These are phyloP conservation scores for Xanthoconium stramineum DNA, from an alignment of 768 basidiomycete genomes.

Conservation along the genomic window DNA sequence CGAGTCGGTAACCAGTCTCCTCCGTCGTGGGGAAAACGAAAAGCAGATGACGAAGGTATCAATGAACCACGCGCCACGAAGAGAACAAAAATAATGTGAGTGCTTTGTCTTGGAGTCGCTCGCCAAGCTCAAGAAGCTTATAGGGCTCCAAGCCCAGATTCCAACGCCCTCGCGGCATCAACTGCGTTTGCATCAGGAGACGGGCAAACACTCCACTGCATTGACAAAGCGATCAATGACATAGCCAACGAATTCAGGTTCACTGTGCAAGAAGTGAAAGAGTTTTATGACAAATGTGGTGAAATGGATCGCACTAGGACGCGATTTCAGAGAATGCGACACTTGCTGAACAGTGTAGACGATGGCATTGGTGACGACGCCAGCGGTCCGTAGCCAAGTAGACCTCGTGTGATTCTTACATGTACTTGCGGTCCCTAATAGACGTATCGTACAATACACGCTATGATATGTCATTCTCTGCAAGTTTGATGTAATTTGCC, in stretches of 20 bases:
- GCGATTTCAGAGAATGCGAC: conserved; percentile 69
- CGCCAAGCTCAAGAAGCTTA: conserved; percentile 1
- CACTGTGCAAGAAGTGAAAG: conserved; percentile 72
- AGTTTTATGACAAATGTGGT: conserved; percentile 70
- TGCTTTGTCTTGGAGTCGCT: background rate
- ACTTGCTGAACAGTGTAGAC: conserved; percentile 32
- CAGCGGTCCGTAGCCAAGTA: conserved; percentile 3
- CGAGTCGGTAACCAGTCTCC: conserved; percentile 60
- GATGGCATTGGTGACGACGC: conserved; percentile 12
- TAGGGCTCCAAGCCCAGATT: conserved; percentile 2
- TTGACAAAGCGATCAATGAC: conserved; percentile 61
- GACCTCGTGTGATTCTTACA: background rate
- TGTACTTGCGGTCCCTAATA: background rate
- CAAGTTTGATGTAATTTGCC: conserved; percentile 62
- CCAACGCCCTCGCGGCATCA: conserved; percentile 4
- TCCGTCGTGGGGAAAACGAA: conserved; percentile 69
- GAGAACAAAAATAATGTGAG: conserved; percentile 42
- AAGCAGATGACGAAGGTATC: conserved; percentile 38
- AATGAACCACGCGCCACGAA: conserved; percentile 36
- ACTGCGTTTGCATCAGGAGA: conserved; percentile 1
- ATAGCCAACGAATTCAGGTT: conserved; percentile 72
- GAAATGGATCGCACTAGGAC: conserved; percentile 64
- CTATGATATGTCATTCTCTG: conserved; percentile 54
- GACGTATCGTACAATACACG: background rate
- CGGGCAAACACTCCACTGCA: conserved; percentile 46